Percentiles rank a stretch among this genome's conserved stretches.
Conservation (phyloP, 2,329 filamentous ascomycete genomes). For the Claviceps humidiphila region DNA sequence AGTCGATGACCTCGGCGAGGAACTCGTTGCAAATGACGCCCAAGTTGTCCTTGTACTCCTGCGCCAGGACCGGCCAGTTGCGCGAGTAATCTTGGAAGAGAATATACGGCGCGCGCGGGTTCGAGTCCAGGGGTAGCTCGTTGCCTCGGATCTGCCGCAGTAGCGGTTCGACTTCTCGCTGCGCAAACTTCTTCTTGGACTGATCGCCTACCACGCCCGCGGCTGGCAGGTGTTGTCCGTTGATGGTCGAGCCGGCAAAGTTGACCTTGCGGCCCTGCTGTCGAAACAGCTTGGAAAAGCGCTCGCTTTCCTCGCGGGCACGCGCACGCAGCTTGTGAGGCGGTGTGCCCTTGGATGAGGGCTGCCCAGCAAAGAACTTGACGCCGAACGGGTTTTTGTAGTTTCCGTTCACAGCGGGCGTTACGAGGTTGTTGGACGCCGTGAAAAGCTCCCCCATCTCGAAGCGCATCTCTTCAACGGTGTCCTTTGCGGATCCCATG, state of each 20-base stretch:
- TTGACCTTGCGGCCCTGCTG: slow-evolving; percentile 36
- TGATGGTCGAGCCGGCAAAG: slow-evolving; percentile 19
- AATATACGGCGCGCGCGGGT: slow-evolving; percentile 39
- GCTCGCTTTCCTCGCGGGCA: slow-evolving; percentile 37
- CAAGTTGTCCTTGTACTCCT: slow-evolving; percentile 41
- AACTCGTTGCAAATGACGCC: slow-evolving; percentile 42
- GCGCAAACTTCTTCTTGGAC: slow-evolving; percentile 34
- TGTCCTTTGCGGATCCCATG: slow-evolving; percentile 37
- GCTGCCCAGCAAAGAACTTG: slow-evolving; percentile 36
- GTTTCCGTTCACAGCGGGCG: slow-evolving; percentile 38
- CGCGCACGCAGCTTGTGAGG: slow-evolving; percentile 38
- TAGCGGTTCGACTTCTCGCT: slow-evolving; percentile 34
- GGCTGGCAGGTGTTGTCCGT: slow-evolving; percentile 12
- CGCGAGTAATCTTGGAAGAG: slow-evolving; percentile 40
- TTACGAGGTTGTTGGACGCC: slow-evolving; percentile 38
- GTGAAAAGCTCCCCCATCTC: slow-evolving; percentile 41
- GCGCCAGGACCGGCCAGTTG: slow-evolving; percentile 37
- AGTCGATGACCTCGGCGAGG: slow-evolving; percentile 35
- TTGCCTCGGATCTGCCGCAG: slow-evolving; percentile 38
- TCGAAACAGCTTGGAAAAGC: slow-evolving; percentile 34
- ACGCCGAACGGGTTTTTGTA: slow-evolving; percentile 42
- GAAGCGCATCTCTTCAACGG: slow-evolving; percentile 38
- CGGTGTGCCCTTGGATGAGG: slow-evolving; percentile 35
- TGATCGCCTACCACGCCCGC: slow-evolving; percentile 20
- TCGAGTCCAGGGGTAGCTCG: slow-evolving; percentile 38